Evolutionary conservation across 108 stramenopile genomes (phyloP), one percentile per base, ranked within the genome.

Genomic region (Nannochloropsis gaditana): DNA sequence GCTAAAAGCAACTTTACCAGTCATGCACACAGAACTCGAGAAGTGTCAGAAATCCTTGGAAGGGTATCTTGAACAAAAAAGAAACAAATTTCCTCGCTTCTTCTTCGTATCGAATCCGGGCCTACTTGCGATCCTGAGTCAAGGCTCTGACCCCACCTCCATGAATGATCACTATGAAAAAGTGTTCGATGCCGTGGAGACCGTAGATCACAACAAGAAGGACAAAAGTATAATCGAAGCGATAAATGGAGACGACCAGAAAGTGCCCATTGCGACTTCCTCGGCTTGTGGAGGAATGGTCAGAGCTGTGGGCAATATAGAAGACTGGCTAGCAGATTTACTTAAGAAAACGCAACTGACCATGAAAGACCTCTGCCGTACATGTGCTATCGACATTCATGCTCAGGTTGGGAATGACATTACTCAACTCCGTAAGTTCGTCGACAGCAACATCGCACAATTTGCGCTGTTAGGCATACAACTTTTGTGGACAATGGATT

Each of bases 111-210:
- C 94, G 21, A 94, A 95, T 84, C 93, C 95, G 41, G 94, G 94
- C 84, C 92, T 96, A 9, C 92, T 96, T 79, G 91, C 93, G 45
- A 95, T 96, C 83, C 92, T 96, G 19, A 94, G 94, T 11, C 95
- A 95, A 86, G 95, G 95, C 42, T 94, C 93, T 21, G 95, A 96
- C 90, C 95, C 95, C 43, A 90, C 93, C 84, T 93, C 95, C 45
- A 95, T 96, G 93, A 95, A 96, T 88, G 93, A 93, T 21, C 95
- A 95, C 91, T 96, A 95, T 91, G 95, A 95, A 84, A 96, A 95
- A 86, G 93, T 94, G 79, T 94, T 93, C 87, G 94, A 95, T 84
- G 94, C 95, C 45, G 92, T 96, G 80, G 91, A 93, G 45, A 93
- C 93, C 45, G 95, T 96, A 8, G 94, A 94, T 79, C 95, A 95